phyloP scores from a whole-genome alignment of 1,284 basidiomycete species.

The Austroboletus olivaceoglutinosus region DNA sequence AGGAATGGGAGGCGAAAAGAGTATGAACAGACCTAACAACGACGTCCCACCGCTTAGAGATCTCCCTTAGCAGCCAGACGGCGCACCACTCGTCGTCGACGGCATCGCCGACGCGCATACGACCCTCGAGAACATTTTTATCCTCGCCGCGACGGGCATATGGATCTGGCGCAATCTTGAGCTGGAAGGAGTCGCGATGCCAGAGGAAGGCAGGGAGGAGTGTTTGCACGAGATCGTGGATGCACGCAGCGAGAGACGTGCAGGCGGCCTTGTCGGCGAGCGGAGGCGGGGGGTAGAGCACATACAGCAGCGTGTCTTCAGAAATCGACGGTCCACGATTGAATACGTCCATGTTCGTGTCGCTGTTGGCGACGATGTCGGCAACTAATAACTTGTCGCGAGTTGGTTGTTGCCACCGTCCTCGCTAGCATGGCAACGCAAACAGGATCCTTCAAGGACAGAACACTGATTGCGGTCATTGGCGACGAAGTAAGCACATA shows the following conservation, averaged over 20 bases:
- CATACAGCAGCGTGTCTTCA: constrained; percentile 83
- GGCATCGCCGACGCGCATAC: constrained; percentile 87
- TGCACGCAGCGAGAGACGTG: constrained; percentile 68
- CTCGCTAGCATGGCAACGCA: constrained; percentile 39
- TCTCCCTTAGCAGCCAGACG: constrained; percentile 82
- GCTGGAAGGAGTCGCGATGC: constrained; percentile 86
- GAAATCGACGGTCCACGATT: constrained; percentile 69
- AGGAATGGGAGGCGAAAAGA: constrained; percentile 4
- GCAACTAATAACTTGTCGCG: too few relatives aligned
- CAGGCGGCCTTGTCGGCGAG: constrained; percentile 57
- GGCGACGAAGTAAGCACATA: constrained; percentile 80
- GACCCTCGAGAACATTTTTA: constrained; percentile 64
- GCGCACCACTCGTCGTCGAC: constrained; percentile 96
- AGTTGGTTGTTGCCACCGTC: too few relatives aligned
- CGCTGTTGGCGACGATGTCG: constrained; percentile 14
- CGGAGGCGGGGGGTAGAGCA: constrained; percentile 57
- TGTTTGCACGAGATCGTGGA: constrained; percentile 56
- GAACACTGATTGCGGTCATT: constrained; percentile 87
- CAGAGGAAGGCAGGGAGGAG: constrained; percentile 73
- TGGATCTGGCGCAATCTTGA: constrained; percentile 60
- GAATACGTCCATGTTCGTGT: constrained; percentile 36
- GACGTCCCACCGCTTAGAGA: constrained; percentile 75
- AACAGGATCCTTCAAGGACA: constrained; percentile 73
- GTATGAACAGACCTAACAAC: constrained; percentile 57
- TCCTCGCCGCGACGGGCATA: constrained; percentile 37